A percentile compares a stretch with the other conserved stretches of the same genome.
These are phyloP conservation scores for Leccinum disarticulatum DNA, from an alignment of 768 basidiomycete species.

Conservation along the genomic window DNA sequence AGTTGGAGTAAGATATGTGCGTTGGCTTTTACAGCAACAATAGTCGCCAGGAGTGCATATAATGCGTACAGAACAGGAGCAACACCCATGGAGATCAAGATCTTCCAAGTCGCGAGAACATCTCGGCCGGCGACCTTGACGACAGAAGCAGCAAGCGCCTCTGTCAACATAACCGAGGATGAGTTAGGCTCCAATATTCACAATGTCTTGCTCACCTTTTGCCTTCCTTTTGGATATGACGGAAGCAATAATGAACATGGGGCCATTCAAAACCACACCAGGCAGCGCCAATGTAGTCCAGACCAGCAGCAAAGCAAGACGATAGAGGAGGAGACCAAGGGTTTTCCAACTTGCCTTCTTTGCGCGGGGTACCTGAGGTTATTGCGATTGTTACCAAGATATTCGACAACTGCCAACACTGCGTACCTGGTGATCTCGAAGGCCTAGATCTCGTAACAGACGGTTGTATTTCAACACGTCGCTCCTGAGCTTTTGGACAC, in stretches of 20 bases:
- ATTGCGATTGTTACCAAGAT: not conserved
- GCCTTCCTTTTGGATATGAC: conserved; percentile 87
- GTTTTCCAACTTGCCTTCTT: conserved; percentile 87
- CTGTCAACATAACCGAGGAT: conserved; percentile 38
- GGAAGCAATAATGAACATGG: conserved; percentile 90
- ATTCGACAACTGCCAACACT: not conserved
- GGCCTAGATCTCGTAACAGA: conserved; percentile 80
- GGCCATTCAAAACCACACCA: conserved; percentile 87
- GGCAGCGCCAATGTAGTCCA: conserved; percentile 89
- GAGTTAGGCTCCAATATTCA: not conserved
- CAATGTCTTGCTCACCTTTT: conserved; percentile 53
- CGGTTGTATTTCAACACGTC: conserved; percentile 92
- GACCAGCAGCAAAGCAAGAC: conserved; percentile 68
- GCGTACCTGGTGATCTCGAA: conserved; percentile 88
- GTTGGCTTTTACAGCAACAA: conserved; percentile 66
- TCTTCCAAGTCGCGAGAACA: conserved; percentile 97
- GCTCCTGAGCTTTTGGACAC: conserved; percentile 73
- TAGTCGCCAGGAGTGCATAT: conserved; percentile 79
- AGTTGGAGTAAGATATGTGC: conserved; percentile 63
- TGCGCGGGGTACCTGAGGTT: conserved; percentile 75
- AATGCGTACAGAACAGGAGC: conserved; percentile 83
- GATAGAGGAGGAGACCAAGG: conserved; percentile 78
- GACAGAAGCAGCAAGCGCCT: conserved; percentile 91
- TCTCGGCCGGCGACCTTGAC: conserved; percentile 97
- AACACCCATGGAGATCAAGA: conserved; percentile 88